These are phyloP conservation scores for Botryotinia convoluta DNA, from an alignment of 2,329 filamentous ascomycete species.

Conservation along the genomic window DNA sequence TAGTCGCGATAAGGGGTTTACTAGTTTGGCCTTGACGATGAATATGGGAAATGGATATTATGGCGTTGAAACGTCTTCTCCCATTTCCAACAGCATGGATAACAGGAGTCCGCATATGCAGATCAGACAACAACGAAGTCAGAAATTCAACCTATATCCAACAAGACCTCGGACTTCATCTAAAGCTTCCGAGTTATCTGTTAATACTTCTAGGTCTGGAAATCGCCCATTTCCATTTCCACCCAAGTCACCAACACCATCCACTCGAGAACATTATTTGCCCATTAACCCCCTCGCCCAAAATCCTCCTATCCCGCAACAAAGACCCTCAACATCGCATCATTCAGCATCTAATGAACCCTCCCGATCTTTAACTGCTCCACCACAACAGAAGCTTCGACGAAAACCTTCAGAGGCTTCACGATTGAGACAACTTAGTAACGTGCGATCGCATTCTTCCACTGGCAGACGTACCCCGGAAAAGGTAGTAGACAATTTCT, in stretches of 20 bases:
- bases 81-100: conserved; percentile 13
- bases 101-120: conserved; percentile 21
- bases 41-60: conserved; percentile 30
- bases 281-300: conserved; percentile 7
- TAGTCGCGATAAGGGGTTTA: not conserved
- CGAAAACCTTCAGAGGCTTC: conserved; percentile 38
- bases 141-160: conserved; percentile 36
- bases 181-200: conserved; percentile 22
- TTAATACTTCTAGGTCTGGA: not conserved
- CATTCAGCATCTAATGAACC: conserved; percentile 25
- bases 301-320: conserved; percentile 17
- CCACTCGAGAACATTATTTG: conserved; percentile 13
- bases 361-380: conserved; percentile 30
- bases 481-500: conserved; percentile 33
- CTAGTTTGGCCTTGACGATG: conserved; percentile 22
- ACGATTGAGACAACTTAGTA: conserved; percentile 37
- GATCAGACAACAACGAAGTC: conserved; percentile 30
- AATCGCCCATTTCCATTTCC: conserved; percentile 18
- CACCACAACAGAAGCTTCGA: conserved; percentile 29
- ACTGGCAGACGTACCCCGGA: conserved; percentile 32
- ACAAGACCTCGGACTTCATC: conserved; percentile 30
- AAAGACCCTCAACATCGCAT: conserved; percentile 32
- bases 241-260: conserved; percentile 25
- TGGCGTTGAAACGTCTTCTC: conserved; percentile 25
- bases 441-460: conserved; percentile 33